These are phyloP conservation scores for Cercospora zeina DNA, from an alignment of 2,329 filamentous ascomycete genomes.

Conservation along the genomic window DNA sequence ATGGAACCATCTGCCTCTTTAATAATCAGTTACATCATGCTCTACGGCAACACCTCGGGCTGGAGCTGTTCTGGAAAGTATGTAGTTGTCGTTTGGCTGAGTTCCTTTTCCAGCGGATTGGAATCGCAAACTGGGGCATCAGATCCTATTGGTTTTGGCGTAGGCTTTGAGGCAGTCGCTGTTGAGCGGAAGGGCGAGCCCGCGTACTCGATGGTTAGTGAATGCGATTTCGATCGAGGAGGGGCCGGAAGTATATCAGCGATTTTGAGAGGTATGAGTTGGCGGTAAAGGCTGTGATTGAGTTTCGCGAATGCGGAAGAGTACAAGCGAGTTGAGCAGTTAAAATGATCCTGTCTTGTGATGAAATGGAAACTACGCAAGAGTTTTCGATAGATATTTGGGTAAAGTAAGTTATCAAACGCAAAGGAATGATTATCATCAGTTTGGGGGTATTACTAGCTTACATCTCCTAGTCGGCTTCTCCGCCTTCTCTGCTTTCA, in stretches of 20 bases:
- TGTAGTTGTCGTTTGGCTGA: background rate
- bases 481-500: background rate
- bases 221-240: constrained; percentile 21
- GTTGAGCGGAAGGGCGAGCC: constrained; percentile 8
- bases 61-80: background rate
- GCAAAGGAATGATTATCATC: background rate
- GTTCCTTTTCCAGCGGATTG: background rate
- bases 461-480: background rate
- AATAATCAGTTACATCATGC: too few relatives aligned
- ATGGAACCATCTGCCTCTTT: too few relatives aligned
- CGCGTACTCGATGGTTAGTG: constrained; percentile 16
- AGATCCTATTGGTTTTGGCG: background rate
- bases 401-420: background rate
- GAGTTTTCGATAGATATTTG: background rate
- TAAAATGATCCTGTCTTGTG: too few relatives aligned
- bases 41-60: too few relatives aligned
- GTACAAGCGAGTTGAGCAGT: background rate
- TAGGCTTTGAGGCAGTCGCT: constrained; percentile 7
- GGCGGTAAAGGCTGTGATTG: background rate
- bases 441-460: background rate
- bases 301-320: background rate
- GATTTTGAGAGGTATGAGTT: background rate
- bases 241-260: constrained; percentile 15
- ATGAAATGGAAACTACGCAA: background rate
- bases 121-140: background rate